phyloP scores from a whole-genome alignment of 352 stramenopile genomes.

The Elongisporangium anandrum region DNA sequence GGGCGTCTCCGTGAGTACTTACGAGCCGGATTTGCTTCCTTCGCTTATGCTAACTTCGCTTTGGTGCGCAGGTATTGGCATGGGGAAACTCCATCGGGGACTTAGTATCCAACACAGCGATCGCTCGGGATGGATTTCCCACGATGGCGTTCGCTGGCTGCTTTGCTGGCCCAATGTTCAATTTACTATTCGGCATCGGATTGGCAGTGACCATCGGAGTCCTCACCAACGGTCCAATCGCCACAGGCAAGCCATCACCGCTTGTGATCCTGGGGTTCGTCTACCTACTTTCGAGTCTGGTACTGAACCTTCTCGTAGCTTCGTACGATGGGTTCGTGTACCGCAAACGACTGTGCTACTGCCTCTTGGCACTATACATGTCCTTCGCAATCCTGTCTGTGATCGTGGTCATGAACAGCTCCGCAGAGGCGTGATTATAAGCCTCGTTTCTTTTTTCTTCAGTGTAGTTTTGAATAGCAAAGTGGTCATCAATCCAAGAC shows the following conservation, averaged over 20 bases:
- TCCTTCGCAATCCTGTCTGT: constrained; percentile 70
- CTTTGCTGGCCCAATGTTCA: constrained; percentile 82
- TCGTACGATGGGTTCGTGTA: constrained; percentile 62
- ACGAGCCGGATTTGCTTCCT: not conserved
- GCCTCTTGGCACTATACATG: constrained; percentile 48
- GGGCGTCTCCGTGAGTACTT: constrained; percentile 59
- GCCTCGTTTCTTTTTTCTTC: not conserved
- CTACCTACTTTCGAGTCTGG: constrained; percentile 57
- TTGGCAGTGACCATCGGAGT: constrained; percentile 65
- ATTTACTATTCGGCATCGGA: constrained; percentile 67
- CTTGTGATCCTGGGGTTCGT: constrained; percentile 67
- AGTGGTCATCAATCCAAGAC: constrained; percentile 21
- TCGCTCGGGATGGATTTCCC: constrained; percentile 72
- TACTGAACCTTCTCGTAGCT: constrained; percentile 58
- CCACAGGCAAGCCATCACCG: constrained; percentile 45
- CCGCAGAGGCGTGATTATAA: constrained; percentile 3
- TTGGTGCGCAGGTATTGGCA: constrained; percentile 43
- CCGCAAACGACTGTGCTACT: constrained; percentile 51
- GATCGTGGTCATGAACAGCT: constrained; percentile 24
- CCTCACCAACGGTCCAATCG: constrained; percentile 40
- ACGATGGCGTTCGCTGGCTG: constrained; percentile 82
- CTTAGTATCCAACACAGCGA: constrained; percentile 74
- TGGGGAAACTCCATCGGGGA: constrained; percentile 82
- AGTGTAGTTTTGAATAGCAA: not conserved
- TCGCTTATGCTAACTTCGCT: constrained; percentile 1